Base-by-base conservation (phyloP, 2,329 filamentous ascomycete species). In the Ceratocystis colombiana region DNA sequence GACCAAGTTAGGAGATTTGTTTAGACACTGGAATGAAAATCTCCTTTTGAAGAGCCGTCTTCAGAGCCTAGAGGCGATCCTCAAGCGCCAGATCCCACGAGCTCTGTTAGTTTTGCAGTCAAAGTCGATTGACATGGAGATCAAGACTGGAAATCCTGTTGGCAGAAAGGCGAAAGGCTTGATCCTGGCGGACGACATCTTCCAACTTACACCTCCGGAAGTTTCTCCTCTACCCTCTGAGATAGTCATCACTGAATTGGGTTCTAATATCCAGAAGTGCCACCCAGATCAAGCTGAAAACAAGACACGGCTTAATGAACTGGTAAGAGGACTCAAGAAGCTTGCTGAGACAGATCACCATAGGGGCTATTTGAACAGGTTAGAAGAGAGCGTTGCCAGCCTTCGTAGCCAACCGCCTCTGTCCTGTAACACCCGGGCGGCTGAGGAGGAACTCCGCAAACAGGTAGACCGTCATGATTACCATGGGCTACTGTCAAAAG, bases 361-460 rank as follows among this genome's bases (percentile, higher is more conserved):
- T 8, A 17, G 17, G 6, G 65, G 45, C 8, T 66, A 66, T 25
- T 25, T 66, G 33, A 20, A 62, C 8, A 50, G 62, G 25, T 25
- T 66, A 3, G 30, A 57, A 28, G 46, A 62, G 5, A 66, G 65
- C 3, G 17, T 33, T 22, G n/a, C 28, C 8, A 37, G 55, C 7
- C 55, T 59, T 3, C 33, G 15, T 4, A 8, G 5, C 28, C 28
- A 15, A 15, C 30, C 28, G 17, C 25, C 5, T 3, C 1, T 8
- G 55, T 17, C 28, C 33, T 8, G 17, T 3, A n/a, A 20, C 1
- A 59, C 28, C 4, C 55, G 55, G 1, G 3, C 7, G 25, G 33
- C 33, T 8, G 55, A 59, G 8, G 5, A 59, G 22, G 6, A 37
- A 4, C 28, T 59, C 28, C 17, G 55, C 25, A 17, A 15, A 4